Conservation (phyloP, 257 asterid genomes). For the Primulina eburnea region DNA sequence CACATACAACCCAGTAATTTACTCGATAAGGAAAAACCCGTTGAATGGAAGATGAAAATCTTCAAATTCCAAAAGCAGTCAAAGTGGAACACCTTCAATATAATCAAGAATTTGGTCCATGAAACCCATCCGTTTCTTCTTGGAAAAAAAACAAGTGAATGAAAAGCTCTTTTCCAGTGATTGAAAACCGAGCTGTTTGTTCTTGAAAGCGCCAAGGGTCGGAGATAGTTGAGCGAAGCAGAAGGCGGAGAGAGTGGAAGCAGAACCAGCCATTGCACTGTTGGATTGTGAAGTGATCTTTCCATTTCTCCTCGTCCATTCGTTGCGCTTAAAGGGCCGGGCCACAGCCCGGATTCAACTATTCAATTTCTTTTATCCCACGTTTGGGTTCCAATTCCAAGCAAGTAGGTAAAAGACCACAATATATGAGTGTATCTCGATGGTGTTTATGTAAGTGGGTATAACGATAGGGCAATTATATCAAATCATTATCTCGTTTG, state of each 20-base stretch:
- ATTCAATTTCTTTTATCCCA: no score
- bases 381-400: no score
- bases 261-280: constrained; percentile 43
- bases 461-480: no score
- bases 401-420: no score
- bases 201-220: constrained; percentile 29
- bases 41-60: not conserved
- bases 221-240: constrained; percentile 19
- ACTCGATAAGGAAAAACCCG: not conserved
- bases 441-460: no score
- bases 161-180: constrained; percentile 34
- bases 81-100: constrained; percentile 62
- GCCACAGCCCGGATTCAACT: no score
- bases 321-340: constrained; percentile 3
- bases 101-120: constrained; percentile 94
- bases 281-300: constrained; percentile 27
- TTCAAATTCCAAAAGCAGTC: not conserved
- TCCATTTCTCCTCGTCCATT: constrained; percentile 31
- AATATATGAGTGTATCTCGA: no score
- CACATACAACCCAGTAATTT: not conserved
- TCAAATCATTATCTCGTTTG: no score
- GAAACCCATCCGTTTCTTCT: constrained; percentile 71
- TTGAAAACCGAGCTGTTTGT: constrained; percentile 19
- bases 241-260: constrained; percentile 35
- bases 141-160: constrained; percentile 64